Base-by-base conservation (phyloP, 768 basidiomycete genomes). In the Kwoniella pini region DNA sequence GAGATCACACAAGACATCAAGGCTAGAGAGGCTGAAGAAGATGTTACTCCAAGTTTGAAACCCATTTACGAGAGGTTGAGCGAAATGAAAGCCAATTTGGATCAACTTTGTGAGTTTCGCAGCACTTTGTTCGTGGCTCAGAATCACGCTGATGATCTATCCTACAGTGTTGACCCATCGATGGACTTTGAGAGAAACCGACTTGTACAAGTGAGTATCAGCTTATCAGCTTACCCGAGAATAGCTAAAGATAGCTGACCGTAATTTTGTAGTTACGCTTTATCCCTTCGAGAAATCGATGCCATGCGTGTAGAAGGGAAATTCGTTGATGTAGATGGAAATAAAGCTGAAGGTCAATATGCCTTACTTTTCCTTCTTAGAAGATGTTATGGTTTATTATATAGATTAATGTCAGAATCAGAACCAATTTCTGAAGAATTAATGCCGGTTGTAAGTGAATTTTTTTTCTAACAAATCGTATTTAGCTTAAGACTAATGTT, bases 381-480 rank as follows among this genome's bases (percentile, higher is more conserved):
- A 69, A 85, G 95, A 75, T 99, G 96, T 81, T 94, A 98, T 77
- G 95, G 95, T 63, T 84, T 97, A 52, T 94, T 96, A 68, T 98
- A 97, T 78, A 85, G 88, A 27, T 79, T 99, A 49, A 84, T 99
- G 63, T 93, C 92, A 24, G 92, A 92, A 19, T 91, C 90, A 64
- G 95, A 97, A 80, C 96, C 96, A 0, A 93, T 99, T 2, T 95
- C 92, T 0, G 96, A 99, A 79, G 96, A 98, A 78, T 81, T 99
- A 15, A 98, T 97, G 90, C 94, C 94, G 4, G 85, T 96, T 38
- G 94, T 94, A 78, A 56, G 85, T 74, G 22, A 11, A 2, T 45
- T 7, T 15, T 36, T 36, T 36, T 36, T n/a, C n/a, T n/a, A n/a
- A n/a, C n/a, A n/a, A n/a, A n/a, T n/a, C n/a, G n/a, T n/a, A n/a